A percentile compares a stretch with the other conserved stretches of the same genome.
Evolutionary conservation across 192 early-diverging fungal species (phyloP).

Genomic region (Coemansia sp.): DNA sequence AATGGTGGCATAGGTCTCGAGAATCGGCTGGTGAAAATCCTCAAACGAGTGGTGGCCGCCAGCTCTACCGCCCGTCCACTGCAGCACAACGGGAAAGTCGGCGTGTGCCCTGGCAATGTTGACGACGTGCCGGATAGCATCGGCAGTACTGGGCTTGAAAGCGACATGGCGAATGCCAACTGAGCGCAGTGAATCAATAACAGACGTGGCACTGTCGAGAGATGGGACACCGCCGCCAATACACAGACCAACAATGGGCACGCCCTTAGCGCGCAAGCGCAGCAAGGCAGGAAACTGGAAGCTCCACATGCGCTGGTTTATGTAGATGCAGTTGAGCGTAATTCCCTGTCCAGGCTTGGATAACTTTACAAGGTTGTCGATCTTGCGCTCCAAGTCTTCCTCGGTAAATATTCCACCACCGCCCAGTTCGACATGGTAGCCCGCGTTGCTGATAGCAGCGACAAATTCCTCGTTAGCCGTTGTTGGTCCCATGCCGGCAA

Average conservation of each 20-base stretch:
- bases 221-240: conserved; percentile 93
- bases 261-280: conserved; percentile 78
- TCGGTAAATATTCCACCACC: conserved; percentile 90
- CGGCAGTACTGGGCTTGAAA: conserved; percentile 84
- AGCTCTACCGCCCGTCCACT: conserved; percentile 97
- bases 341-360: conserved; percentile 83
- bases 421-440: conserved; percentile 89
- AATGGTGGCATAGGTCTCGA: conserved; percentile 68
- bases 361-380: conserved; percentile 72
- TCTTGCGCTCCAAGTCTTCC: conserved; percentile 65
- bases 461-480: conserved; percentile 82
- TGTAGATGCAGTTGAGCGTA: conserved; percentile 89
- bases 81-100: conserved; percentile 86
- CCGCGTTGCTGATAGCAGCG: conserved; percentile 84
- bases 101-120: conserved; percentile 82
- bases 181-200: conserved; percentile 73
- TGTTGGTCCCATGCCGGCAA: conserved; percentile 94
- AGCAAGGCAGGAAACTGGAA: conserved; percentile 81
- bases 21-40: conserved; percentile 91
- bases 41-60: conserved; percentile 98
- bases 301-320: conserved; percentile 85
- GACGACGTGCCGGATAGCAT: conserved; percentile 79
- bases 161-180: conserved; percentile 78
- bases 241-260: conserved; percentile 90
- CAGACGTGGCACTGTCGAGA: conserved; percentile 80